Conservation (phyloP, 2,329 filamentous ascomycete genomes). For the Calonectria crousiana region DNA sequence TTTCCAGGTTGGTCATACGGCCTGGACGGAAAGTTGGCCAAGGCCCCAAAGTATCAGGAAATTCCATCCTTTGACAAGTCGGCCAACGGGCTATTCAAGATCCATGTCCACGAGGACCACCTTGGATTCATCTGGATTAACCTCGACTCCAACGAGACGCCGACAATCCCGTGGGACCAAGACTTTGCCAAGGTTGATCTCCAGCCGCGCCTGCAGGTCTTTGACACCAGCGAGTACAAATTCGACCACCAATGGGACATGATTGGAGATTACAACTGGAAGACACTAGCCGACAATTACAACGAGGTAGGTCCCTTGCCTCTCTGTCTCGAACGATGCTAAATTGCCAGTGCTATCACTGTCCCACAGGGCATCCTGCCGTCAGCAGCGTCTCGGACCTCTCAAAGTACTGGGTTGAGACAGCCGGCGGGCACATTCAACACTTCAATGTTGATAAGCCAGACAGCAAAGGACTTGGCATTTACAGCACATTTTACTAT, state of each 20-base stretch:
- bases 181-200: constrained; percentile 61
- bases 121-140: constrained; percentile 27
- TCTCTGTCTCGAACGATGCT: background rate
- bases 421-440: constrained; percentile 60
- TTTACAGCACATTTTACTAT: constrained; percentile 60
- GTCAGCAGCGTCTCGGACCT: constrained; percentile 66
- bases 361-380: constrained; percentile 68
- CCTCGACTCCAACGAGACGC: constrained; percentile 56
- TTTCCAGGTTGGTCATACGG: constrained; percentile 25
- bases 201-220: constrained; percentile 57
- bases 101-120: constrained; percentile 25
- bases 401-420: constrained; percentile 63
- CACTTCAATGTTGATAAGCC: constrained; percentile 59
- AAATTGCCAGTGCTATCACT: constrained; percentile 65
- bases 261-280: constrained; percentile 69
- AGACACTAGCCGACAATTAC: constrained; percentile 71
- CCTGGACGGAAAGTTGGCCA: constrained; percentile 24
- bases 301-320: constrained; percentile 53
- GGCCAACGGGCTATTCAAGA: constrained; percentile 19
- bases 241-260: constrained; percentile 70
- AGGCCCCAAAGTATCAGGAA: constrained; percentile 27
- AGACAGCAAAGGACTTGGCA: constrained; percentile 57
- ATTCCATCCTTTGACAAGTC: constrained; percentile 22
- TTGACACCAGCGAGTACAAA: constrained; percentile 62
- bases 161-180: constrained; percentile 61